These are phyloP conservation scores for Yamadazyma sp. DNA, from an alignment of 805 yeast genomes.

Conservation along the genomic window DNA sequence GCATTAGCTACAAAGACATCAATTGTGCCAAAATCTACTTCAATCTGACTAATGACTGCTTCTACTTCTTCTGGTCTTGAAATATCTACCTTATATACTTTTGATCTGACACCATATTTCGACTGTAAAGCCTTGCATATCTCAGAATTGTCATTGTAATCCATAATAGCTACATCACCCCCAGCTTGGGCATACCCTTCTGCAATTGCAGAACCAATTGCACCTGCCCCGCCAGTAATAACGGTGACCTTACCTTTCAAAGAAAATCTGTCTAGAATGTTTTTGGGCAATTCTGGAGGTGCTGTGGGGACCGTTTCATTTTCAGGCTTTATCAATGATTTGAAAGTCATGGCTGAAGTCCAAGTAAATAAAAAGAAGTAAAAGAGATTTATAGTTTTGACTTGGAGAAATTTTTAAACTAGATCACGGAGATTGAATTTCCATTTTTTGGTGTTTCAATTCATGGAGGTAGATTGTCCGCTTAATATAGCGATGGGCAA, in stretches of 20 bases:
- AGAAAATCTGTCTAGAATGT: constrained; percentile 10
- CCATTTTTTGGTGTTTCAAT: too few species aligned
- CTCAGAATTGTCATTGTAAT: constrained; percentile 41
- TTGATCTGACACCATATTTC: constrained; percentile 48
- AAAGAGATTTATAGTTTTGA: too few species aligned
- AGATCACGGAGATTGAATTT: too few species aligned
- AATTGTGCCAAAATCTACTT: constrained; percentile 21
- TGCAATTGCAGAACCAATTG: constrained; percentile 23
- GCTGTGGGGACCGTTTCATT: constrained; percentile 1
- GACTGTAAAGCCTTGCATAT: constrained; percentile 7
- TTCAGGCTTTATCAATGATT: background rate
- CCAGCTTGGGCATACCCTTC: constrained; percentile 21
- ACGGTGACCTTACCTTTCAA: constrained; percentile 19
- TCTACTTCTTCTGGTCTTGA: constrained; percentile 19
- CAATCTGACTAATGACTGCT: constrained; percentile 15
- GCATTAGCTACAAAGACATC: constrained; percentile 27
- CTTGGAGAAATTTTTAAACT: too few species aligned
- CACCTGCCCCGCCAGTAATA: constrained; percentile 23
- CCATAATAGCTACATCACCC: constrained; percentile 19
- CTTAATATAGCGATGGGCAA: too few species aligned
- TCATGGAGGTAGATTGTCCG: too few species aligned
- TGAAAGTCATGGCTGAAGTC: too few species aligned
- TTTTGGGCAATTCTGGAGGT: background rate
- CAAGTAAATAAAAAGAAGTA: too few species aligned
- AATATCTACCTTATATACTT: constrained; percentile 21